Evolutionary conservation across 169 alveolate genomes (phyloP), one percentile per base, ranked within the genome.

Genomic region (Babesia ovata): DNA sequence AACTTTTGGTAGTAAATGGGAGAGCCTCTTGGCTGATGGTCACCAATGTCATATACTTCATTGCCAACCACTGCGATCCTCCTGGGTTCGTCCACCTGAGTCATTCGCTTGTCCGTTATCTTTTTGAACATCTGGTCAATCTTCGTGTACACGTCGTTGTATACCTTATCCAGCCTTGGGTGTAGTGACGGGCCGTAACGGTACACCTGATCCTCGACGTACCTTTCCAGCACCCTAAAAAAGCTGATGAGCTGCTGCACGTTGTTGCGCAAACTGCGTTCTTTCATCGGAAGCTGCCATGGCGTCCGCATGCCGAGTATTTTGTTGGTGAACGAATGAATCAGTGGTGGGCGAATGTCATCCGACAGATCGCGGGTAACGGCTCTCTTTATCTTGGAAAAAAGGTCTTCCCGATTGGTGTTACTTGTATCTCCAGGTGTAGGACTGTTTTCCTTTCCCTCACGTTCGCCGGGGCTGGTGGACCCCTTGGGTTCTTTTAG

Each of bases 281-380:
- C 91, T 84, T 90, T 90, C 63, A 77, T 90, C 14, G 91, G 92
- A 36, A 85, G 74, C 54, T 85, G 85, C 94, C 94, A 90, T 22
- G 94, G 94, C 39, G 91, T 84, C 53, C 91, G 85, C 79, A 90
- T 90, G 49, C 86, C 92, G 57, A 90, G 77, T 56, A 90, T 45
- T 49, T 86, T 86, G 74, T 63, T 60, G 24, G 70, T 45, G 42
- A 82, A 62, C 24, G 70, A 58, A 26, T 82, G 89, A 22, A 82
- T 21, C 46, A 82, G 66, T 0, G 89, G 89, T 0, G 89, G 84
- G 22, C 54, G 70, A 7, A 71, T 57, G 4, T 71, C 81, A 48
- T 61, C 50, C 36, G 81, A 50, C 7, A 58, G 72, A 33, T 61
- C 72, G 12, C 28, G 71, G 29, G 49, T 21, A 11, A 71, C 59